Evolutionary conservation across 2,329 filamentous ascomycete genomes (phyloP).

Genomic region (Neonectria sp.): DNA sequence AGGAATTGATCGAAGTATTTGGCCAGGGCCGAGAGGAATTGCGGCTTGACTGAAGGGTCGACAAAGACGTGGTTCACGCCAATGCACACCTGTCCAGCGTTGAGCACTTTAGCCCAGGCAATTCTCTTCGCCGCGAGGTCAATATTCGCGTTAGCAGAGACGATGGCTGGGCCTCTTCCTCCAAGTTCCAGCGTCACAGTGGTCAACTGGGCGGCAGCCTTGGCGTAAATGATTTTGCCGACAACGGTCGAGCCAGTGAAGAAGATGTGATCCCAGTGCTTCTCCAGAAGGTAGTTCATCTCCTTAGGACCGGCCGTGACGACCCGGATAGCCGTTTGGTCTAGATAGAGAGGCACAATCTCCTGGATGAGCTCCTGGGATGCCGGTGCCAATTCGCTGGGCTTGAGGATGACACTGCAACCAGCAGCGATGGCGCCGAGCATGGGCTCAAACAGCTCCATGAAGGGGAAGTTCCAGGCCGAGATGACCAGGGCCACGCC

Average conservation of each 20-base stretch:
- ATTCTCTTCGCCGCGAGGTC: constrained; percentile 60
- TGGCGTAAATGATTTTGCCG: constrained; percentile 55
- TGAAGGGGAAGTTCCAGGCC: constrained; percentile 63
- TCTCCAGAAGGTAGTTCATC: constrained; percentile 55
- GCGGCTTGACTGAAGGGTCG: constrained; percentile 55
- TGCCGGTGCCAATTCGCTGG: constrained; percentile 56
- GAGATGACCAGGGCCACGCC: constrained; percentile 62
- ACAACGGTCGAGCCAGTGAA: constrained; percentile 59
- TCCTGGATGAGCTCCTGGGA: constrained; percentile 56
- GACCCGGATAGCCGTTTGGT: constrained; percentile 54
- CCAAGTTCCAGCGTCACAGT: constrained; percentile 61
- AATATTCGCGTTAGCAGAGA: constrained; percentile 57
- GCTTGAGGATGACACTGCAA: constrained; percentile 59
- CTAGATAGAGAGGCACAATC: constrained; percentile 58
- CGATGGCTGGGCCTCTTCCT: constrained; percentile 61
- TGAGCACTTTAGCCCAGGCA: constrained; percentile 56
- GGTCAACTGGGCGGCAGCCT: constrained; percentile 61
- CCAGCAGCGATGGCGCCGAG: constrained; percentile 62
- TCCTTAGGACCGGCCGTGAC: constrained; percentile 55
- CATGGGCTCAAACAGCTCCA: constrained; percentile 55
- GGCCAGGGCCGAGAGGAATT: constrained; percentile 53
- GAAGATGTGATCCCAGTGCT: constrained; percentile 61
- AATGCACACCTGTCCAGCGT: constrained; percentile 43
- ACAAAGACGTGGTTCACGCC: constrained; percentile 61
- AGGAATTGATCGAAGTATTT: constrained; percentile 44